Evolutionary conservation across 345 rosid genomes (phyloP).

Genomic region (Melaleuca alternifolia): DNA sequence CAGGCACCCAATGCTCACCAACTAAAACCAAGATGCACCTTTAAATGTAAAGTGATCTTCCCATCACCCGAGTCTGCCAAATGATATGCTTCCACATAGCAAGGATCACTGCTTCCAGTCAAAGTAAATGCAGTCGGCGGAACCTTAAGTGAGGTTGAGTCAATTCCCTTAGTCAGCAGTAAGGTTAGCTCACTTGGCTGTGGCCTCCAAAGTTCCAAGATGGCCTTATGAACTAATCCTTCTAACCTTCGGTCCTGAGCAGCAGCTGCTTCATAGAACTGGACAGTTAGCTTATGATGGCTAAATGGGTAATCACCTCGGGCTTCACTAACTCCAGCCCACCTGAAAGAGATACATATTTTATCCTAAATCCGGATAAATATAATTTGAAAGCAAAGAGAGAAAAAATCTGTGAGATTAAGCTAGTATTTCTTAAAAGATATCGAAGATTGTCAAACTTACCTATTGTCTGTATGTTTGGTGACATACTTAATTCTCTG

Average conservation of each 20-base stretch:
- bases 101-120: slow-evolving; percentile 96
- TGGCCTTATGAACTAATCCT: slow-evolving; percentile 92
- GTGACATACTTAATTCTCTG: slow-evolving; percentile 81
- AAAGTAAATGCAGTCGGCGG: slow-evolving; percentile 70
- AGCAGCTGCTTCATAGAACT: slow-evolving; percentile 94
- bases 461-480: slow-evolving; percentile 64
- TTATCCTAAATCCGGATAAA: neutral
- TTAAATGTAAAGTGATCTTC: slow-evolving; percentile 78
- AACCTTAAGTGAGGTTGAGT: slow-evolving; percentile 62
- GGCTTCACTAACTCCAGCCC: slow-evolving; percentile 96
- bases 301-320: slow-evolving; percentile 99
- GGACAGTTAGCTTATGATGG: slow-evolving; percentile 97
- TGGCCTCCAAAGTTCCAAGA: slow-evolving; percentile 98
- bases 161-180: slow-evolving; percentile 70
- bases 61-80: slow-evolving; percentile 97
- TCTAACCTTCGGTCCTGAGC: slow-evolving; percentile 98
- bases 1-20: neutral
- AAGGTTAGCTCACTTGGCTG: slow-evolving; percentile 78
- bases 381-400: neutral
- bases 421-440: neutral
- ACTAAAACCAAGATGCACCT: slow-evolving; percentile 34
- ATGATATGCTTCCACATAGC: slow-evolving; percentile 93
- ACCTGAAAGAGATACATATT: slow-evolving; percentile 35
- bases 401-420: neutral
- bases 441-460: slow-evolving; percentile 2